Evolutionary conservation across 352 stramenopile genomes (phyloP), one percentile per base, ranked within the genome.

Genomic region (Aphanomyces cochlioides): DNA sequence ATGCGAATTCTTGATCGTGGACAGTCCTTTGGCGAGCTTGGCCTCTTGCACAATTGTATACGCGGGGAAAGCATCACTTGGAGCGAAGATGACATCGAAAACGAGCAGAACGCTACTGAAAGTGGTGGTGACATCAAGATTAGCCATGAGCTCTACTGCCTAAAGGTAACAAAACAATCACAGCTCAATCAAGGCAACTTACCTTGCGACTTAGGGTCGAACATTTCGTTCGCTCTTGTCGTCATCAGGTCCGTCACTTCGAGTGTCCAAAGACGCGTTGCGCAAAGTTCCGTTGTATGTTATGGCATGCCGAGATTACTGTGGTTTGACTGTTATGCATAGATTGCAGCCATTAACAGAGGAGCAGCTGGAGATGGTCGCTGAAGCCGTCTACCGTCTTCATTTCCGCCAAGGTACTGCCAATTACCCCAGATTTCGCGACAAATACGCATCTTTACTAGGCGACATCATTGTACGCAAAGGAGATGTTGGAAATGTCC

Each of bases 381-480:
- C 79, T 36, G 71, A 77, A 38, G 81, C 78, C 0, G 78, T 85
- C 21, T 75, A 84, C 39, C 73, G 72, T 41, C 58, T 88, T 0
- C 77, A 85, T 36, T 88, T 84, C 41, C 79, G 67, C 37, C n/a
- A 70, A 70, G 64, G 64, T 61, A 58, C 50, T 19, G 36, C 21
- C 7, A 38, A 36, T 15, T 5, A 43, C 8, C 5, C 6, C 43
- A 50, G 5, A 36, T 36, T 60, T 50, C 41, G n/a, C 63, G n/a
- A 28, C 73, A 39, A 57, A 79, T 37, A 50, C 47, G 48, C 40
- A 74, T 74, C 66, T 39, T 19, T 67, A 4, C 72, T 71, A 43
- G 84, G 82, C 0, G 82, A 88, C 47, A 79, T 88, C 7, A 93
- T 96, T 59, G 79, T 96, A 17, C 77, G 81, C 63, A 90, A 95